A percentile compares a stretch with the other conserved stretches of the same genome.
phyloP scores from a whole-genome alignment of 1,284 basidiomycete genomes.

The Pisolithus thermaeus region DNA sequence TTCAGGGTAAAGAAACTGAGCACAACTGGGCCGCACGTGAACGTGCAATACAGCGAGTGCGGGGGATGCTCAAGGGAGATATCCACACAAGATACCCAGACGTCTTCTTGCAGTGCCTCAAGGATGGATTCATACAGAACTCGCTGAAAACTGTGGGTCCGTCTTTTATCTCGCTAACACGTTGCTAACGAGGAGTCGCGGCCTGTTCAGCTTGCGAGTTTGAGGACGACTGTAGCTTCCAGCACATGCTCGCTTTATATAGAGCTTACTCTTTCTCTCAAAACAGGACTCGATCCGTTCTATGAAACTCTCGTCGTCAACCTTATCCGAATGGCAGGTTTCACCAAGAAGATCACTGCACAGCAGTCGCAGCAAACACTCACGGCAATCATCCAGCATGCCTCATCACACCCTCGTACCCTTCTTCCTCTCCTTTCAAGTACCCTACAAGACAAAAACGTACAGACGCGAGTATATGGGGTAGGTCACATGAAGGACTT shows the following conservation, averaged over 20 bases:
- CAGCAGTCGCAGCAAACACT: slow-evolving; percentile 80
- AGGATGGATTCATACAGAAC: slow-evolving; percentile 73
- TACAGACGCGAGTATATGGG: slow-evolving; percentile 70
- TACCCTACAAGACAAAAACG: slow-evolving; percentile 79
- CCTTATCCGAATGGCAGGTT: slow-evolving; percentile 82
- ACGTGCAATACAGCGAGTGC: slow-evolving; percentile 68
- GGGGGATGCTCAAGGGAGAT: slow-evolving; percentile 89
- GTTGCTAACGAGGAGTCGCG: slow-evolving; percentile 6
- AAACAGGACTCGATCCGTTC: slow-evolving; percentile 68
- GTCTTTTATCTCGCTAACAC: background rate
- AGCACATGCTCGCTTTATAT: slow-evolving; percentile 76
- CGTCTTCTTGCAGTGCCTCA: slow-evolving; percentile 70
- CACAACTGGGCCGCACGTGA: slow-evolving; percentile 94
- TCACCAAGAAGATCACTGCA: slow-evolving; percentile 94
- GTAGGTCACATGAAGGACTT: slow-evolving; percentile 69
- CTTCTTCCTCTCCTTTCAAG: slow-evolving; percentile 70
- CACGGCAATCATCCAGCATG: slow-evolving; percentile 62
- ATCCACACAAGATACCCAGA: slow-evolving; percentile 71
- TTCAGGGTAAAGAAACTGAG: slow-evolving; percentile 89
- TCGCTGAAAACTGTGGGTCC: slow-evolving; percentile 78
- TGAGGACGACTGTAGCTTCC: slow-evolving; percentile 87
- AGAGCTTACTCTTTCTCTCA: slow-evolving; percentile 71
- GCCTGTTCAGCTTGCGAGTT: slow-evolving; percentile 63
- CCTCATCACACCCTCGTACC: slow-evolving; percentile 67
- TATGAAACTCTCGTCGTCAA: slow-evolving; percentile 72